Conservation (phyloP, 306 rosid genomes). For the Pterocarpus macrocarpus region DNA sequence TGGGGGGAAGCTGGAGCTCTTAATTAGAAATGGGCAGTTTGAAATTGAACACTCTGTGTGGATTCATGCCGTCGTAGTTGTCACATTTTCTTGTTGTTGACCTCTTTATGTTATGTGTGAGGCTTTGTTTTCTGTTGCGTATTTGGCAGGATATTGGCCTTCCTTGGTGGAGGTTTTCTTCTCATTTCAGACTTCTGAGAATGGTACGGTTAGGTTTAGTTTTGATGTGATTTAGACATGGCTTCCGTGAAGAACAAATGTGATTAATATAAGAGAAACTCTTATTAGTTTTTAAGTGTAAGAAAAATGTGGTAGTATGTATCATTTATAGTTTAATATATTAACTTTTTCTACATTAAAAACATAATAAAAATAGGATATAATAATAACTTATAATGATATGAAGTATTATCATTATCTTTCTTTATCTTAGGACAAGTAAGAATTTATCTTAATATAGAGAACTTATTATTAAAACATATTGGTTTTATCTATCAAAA, state of each 20-base stretch:
- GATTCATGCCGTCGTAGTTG: neutral
- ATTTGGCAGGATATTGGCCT: constrained; percentile 4
- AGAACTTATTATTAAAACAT: no score
- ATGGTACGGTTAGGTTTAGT: neutral
- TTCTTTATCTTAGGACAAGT: no score
- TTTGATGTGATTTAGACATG: neutral
- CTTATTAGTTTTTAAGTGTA: no score
- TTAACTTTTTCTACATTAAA: no score
- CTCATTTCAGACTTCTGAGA: neutral
- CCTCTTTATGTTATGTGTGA: neutral
- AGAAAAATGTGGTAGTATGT: no score
- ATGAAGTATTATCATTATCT: no score
- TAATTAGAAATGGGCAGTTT: constrained; percentile 9
- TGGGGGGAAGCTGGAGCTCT: neutral
- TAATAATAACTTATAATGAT: no score
- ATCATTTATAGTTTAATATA: no score
- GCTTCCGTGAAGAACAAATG: neutral
- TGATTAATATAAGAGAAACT: no score
- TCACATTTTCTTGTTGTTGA: constrained; percentile 12
- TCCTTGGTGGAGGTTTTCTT: neutral
- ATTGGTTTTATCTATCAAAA: no score
- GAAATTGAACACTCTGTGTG: neutral
- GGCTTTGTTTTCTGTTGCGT: constrained; percentile 26
- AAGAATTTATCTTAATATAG: no score
- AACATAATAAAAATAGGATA: no score